Conservation (phyloP, 768 basidiomycete species). For the Naganishia antarctica region DNA sequence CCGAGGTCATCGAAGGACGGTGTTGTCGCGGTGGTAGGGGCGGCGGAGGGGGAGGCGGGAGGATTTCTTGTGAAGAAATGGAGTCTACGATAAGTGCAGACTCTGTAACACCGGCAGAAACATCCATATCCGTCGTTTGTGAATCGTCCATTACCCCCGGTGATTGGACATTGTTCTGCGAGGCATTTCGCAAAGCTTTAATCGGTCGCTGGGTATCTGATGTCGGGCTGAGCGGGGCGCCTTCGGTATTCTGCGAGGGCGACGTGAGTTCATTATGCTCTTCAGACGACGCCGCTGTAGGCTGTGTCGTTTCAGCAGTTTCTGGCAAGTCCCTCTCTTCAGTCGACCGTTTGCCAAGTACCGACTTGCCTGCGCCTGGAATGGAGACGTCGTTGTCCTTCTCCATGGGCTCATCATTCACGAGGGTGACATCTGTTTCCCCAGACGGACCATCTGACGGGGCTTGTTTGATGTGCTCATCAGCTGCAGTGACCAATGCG, state of each 20-base stretch:
- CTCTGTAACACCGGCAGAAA: background rate
- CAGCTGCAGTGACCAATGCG: slow-evolving; percentile 32
- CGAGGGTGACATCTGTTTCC: slow-evolving; percentile 19
- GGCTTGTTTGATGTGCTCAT: slow-evolving; percentile 15
- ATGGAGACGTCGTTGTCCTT: background rate
- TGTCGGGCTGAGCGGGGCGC: background rate
- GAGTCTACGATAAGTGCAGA: slow-evolving; percentile 10
- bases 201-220: background rate
- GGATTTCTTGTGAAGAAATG: background rate
- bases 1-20: slow-evolving; percentile 52
- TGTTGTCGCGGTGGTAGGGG: slow-evolving; percentile 57
- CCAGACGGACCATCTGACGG: background rate
- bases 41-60: slow-evolving; percentile 52
- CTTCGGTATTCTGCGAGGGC: background rate
- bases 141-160: background rate
- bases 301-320: background rate
- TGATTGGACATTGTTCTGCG: background rate
- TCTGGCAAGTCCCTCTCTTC: slow-evolving; percentile 39
- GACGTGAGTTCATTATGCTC: background rate
- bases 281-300: background rate
- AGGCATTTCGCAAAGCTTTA: background rate
- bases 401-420: slow-evolving; percentile 31
- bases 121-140: background rate
- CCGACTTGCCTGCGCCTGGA: slow-evolving; percentile 20
- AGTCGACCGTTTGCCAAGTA: slow-evolving; percentile 44